Percentiles rank a stretch among this genome's conserved stretches.
These are phyloP conservation scores for Kalmusia sp. DNA, from an alignment of 2,329 filamentous ascomycete species.

Conservation along the genomic window DNA sequence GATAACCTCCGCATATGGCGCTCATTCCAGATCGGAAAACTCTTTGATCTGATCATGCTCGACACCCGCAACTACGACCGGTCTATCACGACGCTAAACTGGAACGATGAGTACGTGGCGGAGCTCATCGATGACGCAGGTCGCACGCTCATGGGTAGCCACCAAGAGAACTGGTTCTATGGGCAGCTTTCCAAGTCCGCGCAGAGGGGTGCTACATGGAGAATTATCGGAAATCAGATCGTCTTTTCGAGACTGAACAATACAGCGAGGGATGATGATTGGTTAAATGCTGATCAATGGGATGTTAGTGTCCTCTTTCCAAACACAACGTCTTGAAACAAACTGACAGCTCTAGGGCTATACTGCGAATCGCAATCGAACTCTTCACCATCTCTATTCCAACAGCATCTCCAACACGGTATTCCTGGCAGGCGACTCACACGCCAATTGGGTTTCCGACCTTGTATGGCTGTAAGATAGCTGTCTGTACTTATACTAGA, in stretches of 20 bases:
- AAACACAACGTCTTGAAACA: background rate
- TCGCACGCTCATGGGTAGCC: conserved; percentile 71
- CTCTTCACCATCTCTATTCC: conserved; percentile 68
- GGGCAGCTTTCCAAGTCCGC: conserved; percentile 60
- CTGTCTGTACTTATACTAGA: background rate
- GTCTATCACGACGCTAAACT: conserved; percentile 44
- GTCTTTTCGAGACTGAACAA: conserved; percentile 39
- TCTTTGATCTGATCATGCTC: conserved; percentile 52
- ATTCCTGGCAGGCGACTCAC: conserved; percentile 73
- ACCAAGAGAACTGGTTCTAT: conserved; percentile 71
- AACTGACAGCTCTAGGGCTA: conserved; percentile 58
- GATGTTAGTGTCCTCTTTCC: conserved; percentile 50
- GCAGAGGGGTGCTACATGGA: conserved; percentile 69
- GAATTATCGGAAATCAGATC: conserved; percentile 73
- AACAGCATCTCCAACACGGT: conserved; percentile 74
- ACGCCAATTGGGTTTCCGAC: conserved; percentile 64
- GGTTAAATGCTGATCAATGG: conserved; percentile 62
- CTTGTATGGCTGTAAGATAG: conserved; percentile 49
- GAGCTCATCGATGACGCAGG: conserved; percentile 69
- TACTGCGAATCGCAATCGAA: conserved; percentile 72
- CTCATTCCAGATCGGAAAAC: conserved; percentile 47
- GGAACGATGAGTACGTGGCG: conserved; percentile 67
- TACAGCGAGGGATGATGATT: conserved; percentile 22
- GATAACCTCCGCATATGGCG: conserved; percentile 53
- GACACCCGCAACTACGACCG: conserved; percentile 52